Evolutionary conservation across 2,329 filamentous ascomycete species (phyloP), one percentile per base, ranked within the genome.

Genomic region (Truncatella angustata): DNA sequence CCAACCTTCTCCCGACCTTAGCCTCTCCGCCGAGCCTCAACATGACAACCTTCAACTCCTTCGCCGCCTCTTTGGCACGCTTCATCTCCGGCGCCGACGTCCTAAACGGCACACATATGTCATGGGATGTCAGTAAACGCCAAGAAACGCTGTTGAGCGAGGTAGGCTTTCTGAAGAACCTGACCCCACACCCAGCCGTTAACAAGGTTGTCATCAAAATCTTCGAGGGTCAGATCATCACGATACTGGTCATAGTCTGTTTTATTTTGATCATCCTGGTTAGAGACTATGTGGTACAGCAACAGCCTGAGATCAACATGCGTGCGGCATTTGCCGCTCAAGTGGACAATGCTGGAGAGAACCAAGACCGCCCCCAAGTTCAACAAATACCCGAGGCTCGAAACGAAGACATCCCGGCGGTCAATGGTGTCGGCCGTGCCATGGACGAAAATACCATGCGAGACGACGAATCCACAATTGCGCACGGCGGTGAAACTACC

Each of bases 261-360:
- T 99, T 97, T 69, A 97, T 99, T 54, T 75, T 99, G n/a, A 86
- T 99, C 37, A 99, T 99, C 60, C 73, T 99, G 4, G 97, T 99
- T 43, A 79, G 95, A 43, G 94, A 99, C 72, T 99, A 96, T 81
- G 94, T 99, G 47, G 91, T 99, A 9, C 94, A 99, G 67, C 94
- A 99, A 67, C 94, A 99, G 66, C 94, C 93, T 4, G 87, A 92
- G 58, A 87, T 94, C 60, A 95, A 96, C 62, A 86, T 94, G 75
- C 87, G 85, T 0, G 86, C 80, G 7, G 82, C 81, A 3, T 81
- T 85, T 63, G 83, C 79, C 10, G 80, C 75, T 6, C 70, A 71
- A n/a, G 75, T 75, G 30, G 62, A 67, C 32, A 61, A 67, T 14
- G 47, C 20, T 24, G 50, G 46, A 14, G 49, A 48, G 4, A 28